These are phyloP conservation scores for Anisodus acutangulus DNA, from an alignment of 257 asterid genomes.

Conservation along the genomic window DNA sequence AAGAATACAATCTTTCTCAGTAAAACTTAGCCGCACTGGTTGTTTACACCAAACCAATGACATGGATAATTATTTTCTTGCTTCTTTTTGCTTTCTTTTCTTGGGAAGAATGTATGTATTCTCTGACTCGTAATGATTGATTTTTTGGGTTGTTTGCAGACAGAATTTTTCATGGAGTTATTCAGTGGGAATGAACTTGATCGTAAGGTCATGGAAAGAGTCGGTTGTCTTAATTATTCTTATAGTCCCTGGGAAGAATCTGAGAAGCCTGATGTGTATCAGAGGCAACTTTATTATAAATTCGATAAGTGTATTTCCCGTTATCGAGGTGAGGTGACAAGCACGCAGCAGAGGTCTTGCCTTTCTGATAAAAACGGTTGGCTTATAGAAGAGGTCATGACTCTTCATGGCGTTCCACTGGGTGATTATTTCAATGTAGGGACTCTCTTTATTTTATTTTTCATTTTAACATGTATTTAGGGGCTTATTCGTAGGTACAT, in stretches of 20 bases:
- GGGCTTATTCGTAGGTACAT: not conserved
- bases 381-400: conserved; percentile 95
- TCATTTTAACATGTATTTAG: not conserved
- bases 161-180: conserved; percentile 86
- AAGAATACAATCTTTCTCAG: not conserved
- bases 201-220: conserved; percentile 85
- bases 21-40: no score
- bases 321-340: conserved; percentile 89
- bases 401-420: conserved; percentile 93
- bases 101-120: not conserved
- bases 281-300: conserved; percentile 87
- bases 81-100: not conserved
- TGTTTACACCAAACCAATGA: not conserved
- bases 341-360: conserved; percentile 90
- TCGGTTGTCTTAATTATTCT: conserved; percentile 86
- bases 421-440: conserved; percentile 93
- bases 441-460: not conserved
- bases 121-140: not conserved
- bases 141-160: conserved; percentile 48
- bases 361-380: conserved; percentile 69
- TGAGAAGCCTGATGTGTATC: conserved; percentile 78
- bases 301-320: conserved; percentile 79
- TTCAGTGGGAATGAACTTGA: conserved; percentile 86
- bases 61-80: not conserved
- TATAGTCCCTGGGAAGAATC: conserved; percentile 94